Evolutionary conservation across 108 stramenopile genomes (phyloP), one percentile per base, ranked within the genome.

Genomic region (Aurantiochytrium sp.): DNA sequence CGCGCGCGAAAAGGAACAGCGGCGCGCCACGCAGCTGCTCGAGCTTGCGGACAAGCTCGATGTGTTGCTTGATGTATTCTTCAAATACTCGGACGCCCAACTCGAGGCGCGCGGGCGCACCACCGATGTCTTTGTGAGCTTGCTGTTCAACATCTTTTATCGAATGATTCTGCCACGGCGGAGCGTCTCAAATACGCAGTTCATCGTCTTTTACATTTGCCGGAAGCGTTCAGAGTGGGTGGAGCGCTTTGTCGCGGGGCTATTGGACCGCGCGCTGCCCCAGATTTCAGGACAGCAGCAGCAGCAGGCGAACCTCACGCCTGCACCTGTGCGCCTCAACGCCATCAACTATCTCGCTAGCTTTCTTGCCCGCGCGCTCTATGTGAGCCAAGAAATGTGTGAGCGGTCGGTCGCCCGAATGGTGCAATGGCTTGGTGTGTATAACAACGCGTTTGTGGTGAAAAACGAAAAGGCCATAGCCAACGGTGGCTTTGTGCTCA

Each of bases 31-130:
- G 21, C 18, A 25, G 49, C 16, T 83, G 6, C 76, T 10, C 18
- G 76, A 83, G 76, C 51, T 53, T 45, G 76, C 76, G 5, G 76
- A 83, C 25, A 83, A 83, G 51, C 76, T 83, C 2, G 76, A 83
- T 83, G 49, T 53, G 10, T 16, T 83, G 18, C 45, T 83, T 12
- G 51, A 53, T 0, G 23, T 83, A 45, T 47, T 83, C 49, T 53
- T 83, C 25, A 12, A 35, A 6, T 83, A 83, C 76, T 43, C 49
- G 25, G 76, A 83, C 76, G n/a, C 25, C 49, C 49, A 83, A 23
- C 45, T 83, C 76, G 45, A 47, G 10, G 49, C 49, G 0, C 49
- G 76, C 6, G 49, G 49, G 12, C 45, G 76, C 45, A 53, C 51
- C 45, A 16, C 76, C 23, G 49, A 83, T 12, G 28, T 83, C 25